Percentiles rank a stretch among this genome's conserved stretches.
These are phyloP conservation scores for Melanogaster broomeanus DNA, from an alignment of 768 basidiomycete species.

Conservation along the genomic window DNA sequence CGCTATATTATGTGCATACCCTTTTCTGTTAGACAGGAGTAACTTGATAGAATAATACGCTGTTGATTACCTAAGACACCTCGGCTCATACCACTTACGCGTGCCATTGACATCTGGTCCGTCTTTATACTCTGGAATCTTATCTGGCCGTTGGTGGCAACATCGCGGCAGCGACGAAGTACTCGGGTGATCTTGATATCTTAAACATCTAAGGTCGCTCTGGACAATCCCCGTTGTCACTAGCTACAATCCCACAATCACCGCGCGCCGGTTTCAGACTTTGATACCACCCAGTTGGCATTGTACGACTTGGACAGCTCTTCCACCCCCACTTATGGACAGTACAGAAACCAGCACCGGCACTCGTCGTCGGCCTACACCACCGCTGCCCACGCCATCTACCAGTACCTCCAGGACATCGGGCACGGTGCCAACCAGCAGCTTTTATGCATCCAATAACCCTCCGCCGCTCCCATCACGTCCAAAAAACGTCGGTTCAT, in stretches of 20 bases:
- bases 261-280: neutral
- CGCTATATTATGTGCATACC: conserved; percentile 2
- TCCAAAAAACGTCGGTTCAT: conserved; percentile 35
- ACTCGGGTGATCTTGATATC: conserved; percentile 17
- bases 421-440: conserved; percentile 26
- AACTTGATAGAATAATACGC: neutral
- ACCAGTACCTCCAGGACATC: conserved; percentile 33
- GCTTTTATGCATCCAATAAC: conserved; percentile 29
- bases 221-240: conserved; percentile 1
- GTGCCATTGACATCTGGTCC: conserved; percentile 12
- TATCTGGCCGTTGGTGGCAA: conserved; percentile 8
- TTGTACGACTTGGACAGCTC: conserved; percentile 6
- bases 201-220: conserved; percentile 6
- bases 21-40: neutral
- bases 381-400: conserved; percentile 46
- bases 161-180: conserved; percentile 1
- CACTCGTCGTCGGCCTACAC: conserved; percentile 27
- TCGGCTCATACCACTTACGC: conserved; percentile 19
- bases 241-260: conserved; percentile 4
- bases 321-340: conserved; percentile 42
- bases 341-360: conserved; percentile 44
- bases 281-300: conserved; percentile 9
- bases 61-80: conserved; percentile 31
- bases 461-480: conserved; percentile 40
- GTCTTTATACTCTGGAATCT: conserved; percentile 3